Evolutionary conservation across 495 filamentous ascomycete genomes (phyloP).

Genomic region (Tuber umbilicatum): DNA sequence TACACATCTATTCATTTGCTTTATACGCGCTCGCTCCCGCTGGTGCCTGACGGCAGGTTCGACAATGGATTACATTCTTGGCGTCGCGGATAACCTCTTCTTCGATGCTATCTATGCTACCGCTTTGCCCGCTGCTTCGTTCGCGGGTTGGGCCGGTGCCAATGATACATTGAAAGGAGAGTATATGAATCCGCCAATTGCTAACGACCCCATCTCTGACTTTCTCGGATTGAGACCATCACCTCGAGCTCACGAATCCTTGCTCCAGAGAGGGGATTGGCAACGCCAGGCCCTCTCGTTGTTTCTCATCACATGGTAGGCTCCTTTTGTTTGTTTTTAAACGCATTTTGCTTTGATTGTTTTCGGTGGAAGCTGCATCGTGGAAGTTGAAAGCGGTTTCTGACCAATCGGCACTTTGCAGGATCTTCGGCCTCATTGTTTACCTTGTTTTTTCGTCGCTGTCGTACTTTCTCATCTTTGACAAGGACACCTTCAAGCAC

Average conservation of each 20-base stretch:
- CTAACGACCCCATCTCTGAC: conserved; percentile 66
- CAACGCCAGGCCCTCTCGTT: conserved; percentile 69
- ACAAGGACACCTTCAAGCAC: conserved; percentile 80
- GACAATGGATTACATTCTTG: conserved; percentile 87
- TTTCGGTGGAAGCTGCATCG: conserved; percentile 4
- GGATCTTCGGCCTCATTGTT: conserved; percentile 73
- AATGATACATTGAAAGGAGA: conserved; percentile 44
- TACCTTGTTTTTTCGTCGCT: conserved; percentile 80
- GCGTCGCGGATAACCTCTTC: conserved; percentile 74
- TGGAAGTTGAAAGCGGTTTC: conserved; percentile 6
- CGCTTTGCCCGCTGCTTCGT: conserved; percentile 50
- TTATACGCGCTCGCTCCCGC: neutral
- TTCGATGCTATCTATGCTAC: conserved; percentile 75
- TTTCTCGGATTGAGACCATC: conserved; percentile 64
- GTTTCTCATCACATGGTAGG: conserved; percentile 80
- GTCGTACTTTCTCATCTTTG: conserved; percentile 89
- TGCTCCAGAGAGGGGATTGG: conserved; percentile 71
- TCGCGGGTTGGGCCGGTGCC: conserved; percentile 43
- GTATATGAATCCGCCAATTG: conserved; percentile 48
- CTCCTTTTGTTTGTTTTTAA: neutral
- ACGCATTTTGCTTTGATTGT: neutral
- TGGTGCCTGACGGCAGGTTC: neutral
- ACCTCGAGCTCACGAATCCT: conserved; percentile 73
- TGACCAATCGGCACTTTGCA: conserved; percentile 44
- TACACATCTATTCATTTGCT: neutral